Conservation (phyloP, 345 rosid species). For the Gossypium herbaceum region DNA sequence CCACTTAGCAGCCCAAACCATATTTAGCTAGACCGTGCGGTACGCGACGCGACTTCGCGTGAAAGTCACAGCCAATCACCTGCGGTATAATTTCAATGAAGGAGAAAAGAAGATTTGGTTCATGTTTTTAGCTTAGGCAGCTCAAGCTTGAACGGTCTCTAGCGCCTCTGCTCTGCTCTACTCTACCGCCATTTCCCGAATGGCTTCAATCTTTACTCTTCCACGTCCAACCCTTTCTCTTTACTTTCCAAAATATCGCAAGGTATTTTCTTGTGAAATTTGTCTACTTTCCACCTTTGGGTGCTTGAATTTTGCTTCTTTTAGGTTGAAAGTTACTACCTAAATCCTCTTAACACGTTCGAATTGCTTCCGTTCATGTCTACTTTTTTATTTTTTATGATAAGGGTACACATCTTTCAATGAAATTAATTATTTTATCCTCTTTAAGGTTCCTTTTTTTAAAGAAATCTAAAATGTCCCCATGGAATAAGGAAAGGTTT, state of each 20-base stretch:
- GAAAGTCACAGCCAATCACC: not conserved
- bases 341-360: not conserved
- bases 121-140: not conserved
- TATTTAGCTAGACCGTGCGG: not conserved
- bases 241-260: not conserved
- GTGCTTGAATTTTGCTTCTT: not conserved
- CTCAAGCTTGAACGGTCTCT: slow-evolving; percentile 5
- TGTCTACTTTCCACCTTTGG: not conserved
- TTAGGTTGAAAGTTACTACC: not conserved
- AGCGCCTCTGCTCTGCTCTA: not conserved
- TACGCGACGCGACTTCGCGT: not conserved
- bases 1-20: not conserved
- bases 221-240: not conserved
- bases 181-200: slow-evolving; percentile 9
- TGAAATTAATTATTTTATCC: not conserved
- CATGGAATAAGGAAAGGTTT: too few species aligned
- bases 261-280: not conserved
- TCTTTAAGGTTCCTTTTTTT: not conserved
- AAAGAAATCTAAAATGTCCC: not conserved
- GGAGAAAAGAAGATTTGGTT: not conserved
- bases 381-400: not conserved
- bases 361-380: not conserved
- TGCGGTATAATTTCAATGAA: not conserved
- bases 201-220: slow-evolving; percentile 3
- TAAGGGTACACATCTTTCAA: not conserved